Conservation (phyloP, 2,329 filamentous ascomycete species). For the Xylaria sp. region DNA sequence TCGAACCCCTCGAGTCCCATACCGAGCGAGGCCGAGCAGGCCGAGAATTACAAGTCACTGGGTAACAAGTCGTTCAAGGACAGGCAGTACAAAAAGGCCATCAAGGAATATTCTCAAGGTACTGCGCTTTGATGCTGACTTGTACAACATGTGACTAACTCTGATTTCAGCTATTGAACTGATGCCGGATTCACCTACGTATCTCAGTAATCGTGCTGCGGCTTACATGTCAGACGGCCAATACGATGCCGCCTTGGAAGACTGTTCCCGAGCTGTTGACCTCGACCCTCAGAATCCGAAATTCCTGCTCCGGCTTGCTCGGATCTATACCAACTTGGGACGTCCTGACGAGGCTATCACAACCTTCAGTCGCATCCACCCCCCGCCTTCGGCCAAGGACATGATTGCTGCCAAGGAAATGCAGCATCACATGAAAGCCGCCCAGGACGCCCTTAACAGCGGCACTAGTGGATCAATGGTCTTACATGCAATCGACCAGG, state of each 20-base stretch:
- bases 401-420: constrained; percentile 84
- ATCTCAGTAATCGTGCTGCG: constrained; percentile 93
- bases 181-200: constrained; percentile 85
- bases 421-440: constrained; percentile 82
- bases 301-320: constrained; percentile 85
- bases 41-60: constrained; percentile 89
- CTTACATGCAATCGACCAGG: constrained; percentile 89
- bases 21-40: constrained; percentile 72
- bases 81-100: constrained; percentile 86
- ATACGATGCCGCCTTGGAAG: constrained; percentile 83
- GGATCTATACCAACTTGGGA: constrained; percentile 89
- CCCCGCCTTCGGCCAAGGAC: constrained; percentile 85
- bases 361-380: constrained; percentile 82
- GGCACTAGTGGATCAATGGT: constrained; percentile 90
- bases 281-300: constrained; percentile 88
- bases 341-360: constrained; percentile 86
- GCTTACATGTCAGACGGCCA: constrained; percentile 90
- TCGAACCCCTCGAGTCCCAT: constrained; percentile 69
- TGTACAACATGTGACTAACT: constrained; percentile 28
- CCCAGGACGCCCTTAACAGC: constrained; percentile 77
- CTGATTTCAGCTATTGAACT: constrained; percentile 83
- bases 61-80: constrained; percentile 99
- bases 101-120: constrained; percentile 97
- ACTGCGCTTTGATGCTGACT: constrained; percentile 40
- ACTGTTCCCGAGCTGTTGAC: constrained; percentile 83